Evolutionary conservation across 164 flowering plant genomes (phyloP).

Genomic region (Chloranthus sessilifolius): DNA sequence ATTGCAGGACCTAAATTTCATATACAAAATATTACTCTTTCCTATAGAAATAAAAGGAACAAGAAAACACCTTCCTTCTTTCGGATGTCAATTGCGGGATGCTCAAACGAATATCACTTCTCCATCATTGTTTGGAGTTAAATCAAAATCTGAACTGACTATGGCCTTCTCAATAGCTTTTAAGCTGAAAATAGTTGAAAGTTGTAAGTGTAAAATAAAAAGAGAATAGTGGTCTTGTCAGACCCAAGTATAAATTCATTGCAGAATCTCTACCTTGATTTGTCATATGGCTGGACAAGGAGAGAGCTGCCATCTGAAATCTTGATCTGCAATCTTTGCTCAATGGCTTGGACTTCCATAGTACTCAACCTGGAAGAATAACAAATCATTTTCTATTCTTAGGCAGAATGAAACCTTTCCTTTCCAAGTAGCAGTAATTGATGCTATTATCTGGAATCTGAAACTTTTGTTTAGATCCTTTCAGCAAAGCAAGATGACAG

Average conservation of each 20-base stretch:
- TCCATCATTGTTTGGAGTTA: conserved; percentile 92
- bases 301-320: conserved; percentile 86
- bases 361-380: conserved; percentile 89
- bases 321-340: conserved; percentile 90
- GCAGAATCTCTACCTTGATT: conserved; percentile 61
- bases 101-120: conserved; percentile 73
- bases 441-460: too few species aligned
- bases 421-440: too few species aligned
- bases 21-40: too few species aligned
- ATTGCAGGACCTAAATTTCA: too few species aligned
- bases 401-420: too few species aligned
- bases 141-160: conserved; percentile 69
- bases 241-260: conserved; percentile 1
- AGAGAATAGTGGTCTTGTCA: neutral
- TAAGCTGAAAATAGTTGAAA: conserved; percentile 44
- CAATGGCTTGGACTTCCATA: conserved; percentile 85
- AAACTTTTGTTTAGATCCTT: too few species aligned
- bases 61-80: conserved; percentile 73
- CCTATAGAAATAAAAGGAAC: too few species aligned
- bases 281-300: conserved; percentile 86
- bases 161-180: conserved; percentile 94
- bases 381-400: too few species aligned
- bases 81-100: conserved; percentile 89
- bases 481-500: too few species aligned
- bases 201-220: too few species aligned